These are phyloP conservation scores for Cystobasidium tubakii DNA, from an alignment of 768 basidiomycete genomes.

Conservation along the genomic window DNA sequence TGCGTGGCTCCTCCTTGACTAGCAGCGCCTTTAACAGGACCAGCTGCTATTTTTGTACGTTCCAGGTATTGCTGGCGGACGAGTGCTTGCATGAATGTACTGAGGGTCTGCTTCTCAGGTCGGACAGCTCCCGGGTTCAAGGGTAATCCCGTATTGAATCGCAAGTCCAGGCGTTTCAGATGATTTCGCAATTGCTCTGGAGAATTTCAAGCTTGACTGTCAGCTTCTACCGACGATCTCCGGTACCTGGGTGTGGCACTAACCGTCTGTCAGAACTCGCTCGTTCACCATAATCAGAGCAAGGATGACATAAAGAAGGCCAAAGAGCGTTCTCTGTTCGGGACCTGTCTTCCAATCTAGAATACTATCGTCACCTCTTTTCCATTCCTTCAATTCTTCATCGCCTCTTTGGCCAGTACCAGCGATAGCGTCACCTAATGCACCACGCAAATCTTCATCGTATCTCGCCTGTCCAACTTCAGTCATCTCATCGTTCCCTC, in stretches of 20 bases:
- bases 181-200: conserved; percentile 66
- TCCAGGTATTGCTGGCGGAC: conserved; percentile 74
- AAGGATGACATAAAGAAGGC: conserved; percentile 73
- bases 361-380: conserved; percentile 81
- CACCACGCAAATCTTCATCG: conserved; percentile 1
- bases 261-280: conserved; percentile 67
- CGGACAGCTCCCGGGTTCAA: conserved; percentile 53
- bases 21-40: conserved; percentile 9
- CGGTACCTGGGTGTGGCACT: conserved; percentile 46
- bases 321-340: conserved; percentile 63
- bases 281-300: conserved; percentile 77
- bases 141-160: conserved; percentile 54
- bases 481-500: neutral
- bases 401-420: neutral
- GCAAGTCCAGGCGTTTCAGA: conserved; percentile 67
- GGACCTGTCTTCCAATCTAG: conserved; percentile 68
- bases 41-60: conserved; percentile 48
- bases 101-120: conserved; percentile 54
- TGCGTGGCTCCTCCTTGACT: conserved; percentile 53
- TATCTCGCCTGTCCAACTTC: neutral
- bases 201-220: neutral
- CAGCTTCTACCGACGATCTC: conserved; percentile 3
- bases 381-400: conserved; percentile 59
- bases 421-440: conserved; percentile 7
- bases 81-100: conserved; percentile 62